Conservation (phyloP, 2,329 filamentous ascomycete species). For the Colletotrichum gloeosporioides region DNA sequence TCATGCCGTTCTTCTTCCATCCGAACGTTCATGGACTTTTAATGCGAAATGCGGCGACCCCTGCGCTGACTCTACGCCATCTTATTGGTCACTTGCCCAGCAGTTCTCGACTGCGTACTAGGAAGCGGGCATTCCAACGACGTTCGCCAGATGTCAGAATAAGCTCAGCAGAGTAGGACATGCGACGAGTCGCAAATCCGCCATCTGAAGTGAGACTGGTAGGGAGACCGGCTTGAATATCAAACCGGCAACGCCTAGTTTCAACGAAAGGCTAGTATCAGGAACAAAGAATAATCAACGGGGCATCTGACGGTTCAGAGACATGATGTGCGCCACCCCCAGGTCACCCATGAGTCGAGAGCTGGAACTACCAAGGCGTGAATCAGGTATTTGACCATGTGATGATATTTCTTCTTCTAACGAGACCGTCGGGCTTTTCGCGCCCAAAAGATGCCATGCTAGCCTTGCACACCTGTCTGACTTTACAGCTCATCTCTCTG, state of each 20-base stretch:
- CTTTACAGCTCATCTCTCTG: slow-evolving; percentile 15
- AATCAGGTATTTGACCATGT: not conserved
- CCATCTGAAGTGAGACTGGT: not conserved
- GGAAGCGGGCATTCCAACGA: not conserved
- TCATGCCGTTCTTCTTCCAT: slow-evolving; percentile 9
- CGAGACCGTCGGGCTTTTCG: not conserved
- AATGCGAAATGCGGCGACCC: not conserved
- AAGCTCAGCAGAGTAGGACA: not conserved
- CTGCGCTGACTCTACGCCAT: not conserved
- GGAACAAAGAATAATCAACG: not conserved
- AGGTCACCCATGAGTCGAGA: not conserved
- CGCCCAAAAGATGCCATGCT: not conserved
- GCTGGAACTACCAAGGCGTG: not conserved
- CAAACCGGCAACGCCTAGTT: not conserved
- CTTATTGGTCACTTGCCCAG: not conserved
- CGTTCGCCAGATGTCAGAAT: not conserved
- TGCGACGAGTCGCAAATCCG: not conserved
- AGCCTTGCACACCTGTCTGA: not conserved
- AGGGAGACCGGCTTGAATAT: not conserved
- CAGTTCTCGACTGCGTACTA: not conserved
- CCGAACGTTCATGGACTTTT: not conserved
- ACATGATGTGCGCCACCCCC: not conserved
- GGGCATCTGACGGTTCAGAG: not conserved
- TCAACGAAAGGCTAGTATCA: not conserved
- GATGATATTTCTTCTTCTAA: slow-evolving; percentile 9